Percentiles rank a stretch among this genome's conserved stretches.
These are phyloP conservation scores for Penicillium occitanis DNA, from an alignment of 2,329 filamentous ascomycete species.

Conservation along the genomic window DNA sequence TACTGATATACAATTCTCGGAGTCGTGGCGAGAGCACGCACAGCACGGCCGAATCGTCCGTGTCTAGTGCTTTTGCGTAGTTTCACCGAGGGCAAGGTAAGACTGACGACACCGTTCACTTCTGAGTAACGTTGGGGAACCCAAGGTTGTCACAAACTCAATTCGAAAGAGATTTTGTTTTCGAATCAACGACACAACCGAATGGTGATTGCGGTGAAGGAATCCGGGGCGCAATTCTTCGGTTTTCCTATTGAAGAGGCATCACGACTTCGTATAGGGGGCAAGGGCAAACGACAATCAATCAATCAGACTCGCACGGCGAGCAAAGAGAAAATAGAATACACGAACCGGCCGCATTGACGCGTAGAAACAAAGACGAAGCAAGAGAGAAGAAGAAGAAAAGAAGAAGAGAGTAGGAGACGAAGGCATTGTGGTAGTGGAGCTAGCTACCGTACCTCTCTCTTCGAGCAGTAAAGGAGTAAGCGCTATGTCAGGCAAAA, in stretches of 20 bases:
- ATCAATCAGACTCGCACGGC: conserved; percentile 3
- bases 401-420: background rate
- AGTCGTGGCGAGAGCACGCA: background rate
- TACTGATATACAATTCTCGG: background rate
- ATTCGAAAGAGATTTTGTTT: background rate
- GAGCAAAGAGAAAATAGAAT: background rate
- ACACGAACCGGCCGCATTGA: conserved; percentile 16
- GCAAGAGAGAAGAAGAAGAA: background rate
- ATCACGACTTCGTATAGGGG: background rate
- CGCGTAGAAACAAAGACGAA: conserved; percentile 1
- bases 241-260: background rate
- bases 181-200: background rate
- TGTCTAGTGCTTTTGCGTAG: background rate
- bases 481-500: background rate
- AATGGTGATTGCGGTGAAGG: background rate
- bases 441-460: background rate
- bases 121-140: too few species aligned
- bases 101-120: conserved; percentile 16
- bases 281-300: background rate
- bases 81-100: conserved; percentile 1
- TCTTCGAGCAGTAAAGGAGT: background rate
- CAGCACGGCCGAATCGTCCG: conserved; percentile 2
- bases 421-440: conserved; percentile 9
- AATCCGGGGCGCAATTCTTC: background rate
- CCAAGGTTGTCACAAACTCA: background rate